Conservation (phyloP, 208 protist species). For the Vickermania ingenoplastis region DNA sequence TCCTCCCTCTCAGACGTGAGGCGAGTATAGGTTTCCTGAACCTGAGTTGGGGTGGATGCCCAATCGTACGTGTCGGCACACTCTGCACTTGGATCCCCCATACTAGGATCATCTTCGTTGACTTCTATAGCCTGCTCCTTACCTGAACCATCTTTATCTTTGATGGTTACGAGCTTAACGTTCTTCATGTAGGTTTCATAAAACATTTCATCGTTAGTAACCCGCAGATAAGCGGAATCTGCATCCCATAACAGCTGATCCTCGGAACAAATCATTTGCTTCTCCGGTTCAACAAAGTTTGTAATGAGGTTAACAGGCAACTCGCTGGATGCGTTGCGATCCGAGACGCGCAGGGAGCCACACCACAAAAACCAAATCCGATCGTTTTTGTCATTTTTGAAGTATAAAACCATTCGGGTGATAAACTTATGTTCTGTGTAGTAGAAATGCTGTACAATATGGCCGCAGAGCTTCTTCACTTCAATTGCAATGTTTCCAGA, state of each 20-base stretch:
- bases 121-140: slow-evolving; percentile 7
- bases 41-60: slow-evolving; percentile 13
- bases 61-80: slow-evolving; percentile 16
- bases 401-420: slow-evolving; percentile 87
- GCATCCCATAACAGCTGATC: slow-evolving; percentile 37
- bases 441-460: slow-evolving; percentile 84
- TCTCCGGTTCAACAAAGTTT: slow-evolving; percentile 50
- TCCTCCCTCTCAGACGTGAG: slow-evolving; percentile 25
- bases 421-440: slow-evolving; percentile 88
- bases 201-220: slow-evolving; percentile 70
- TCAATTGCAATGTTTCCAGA: slow-evolving; percentile 63
- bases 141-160: slow-evolving; percentile 7
- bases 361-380: slow-evolving; percentile 81
- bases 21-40: slow-evolving; percentile 34
- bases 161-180: slow-evolving; percentile 7
- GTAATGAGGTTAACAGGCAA: slow-evolving; percentile 76
- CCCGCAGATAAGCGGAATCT: slow-evolving; percentile 37
- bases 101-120: slow-evolving; percentile 2
- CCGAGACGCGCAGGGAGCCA: slow-evolving; percentile 64
- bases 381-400: slow-evolving; percentile 66
- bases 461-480: slow-evolving; percentile 68
- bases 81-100: neutral
- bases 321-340: slow-evolving; percentile 48
- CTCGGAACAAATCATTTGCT: slow-evolving; percentile 26
- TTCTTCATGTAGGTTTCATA: slow-evolving; percentile 68